Base-by-base conservation (phyloP, 441 rosid species). In the Cnidoscolus chayamansa region DNA sequence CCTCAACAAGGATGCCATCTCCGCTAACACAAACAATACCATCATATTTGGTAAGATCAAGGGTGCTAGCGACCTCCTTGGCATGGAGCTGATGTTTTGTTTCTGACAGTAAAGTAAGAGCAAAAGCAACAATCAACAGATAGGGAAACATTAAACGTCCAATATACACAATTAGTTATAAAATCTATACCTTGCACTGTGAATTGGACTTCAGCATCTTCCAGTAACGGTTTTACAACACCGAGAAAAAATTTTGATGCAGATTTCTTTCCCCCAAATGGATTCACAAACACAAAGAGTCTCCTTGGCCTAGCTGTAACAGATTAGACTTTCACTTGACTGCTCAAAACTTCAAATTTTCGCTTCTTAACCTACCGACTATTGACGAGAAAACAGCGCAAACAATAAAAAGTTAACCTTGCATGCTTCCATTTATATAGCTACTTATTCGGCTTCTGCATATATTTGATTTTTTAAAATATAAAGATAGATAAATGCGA, bases 11-110 rank as follows among this genome's bases (percentile, higher is more conserved):
- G 32, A 88, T 67, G 43, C 98, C 99, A 57, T 94, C 97, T 10
- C 98, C 98, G 15, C 98, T 94, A 58, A 92, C 94, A 78, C 98
- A 92, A 74, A 92, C 98, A 76, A 94, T 83, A 20, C 97, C 99
- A 74, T 92, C 97, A 31, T 86, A 92, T 65, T 76, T 79, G 0
- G 88, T 73, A 48, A 90, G 82, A 82, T 92, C 96, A 82, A 90
- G 58, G 6, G 80, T 66, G 51, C 40, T 81, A 67, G 81, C 86
- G 9, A 89, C 84, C 63, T 88, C 94, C 86, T 92, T 92, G 1
- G 99, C 98, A 74, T 94, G 97, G 70, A 92, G 84, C 79, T 83
- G 89, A 72, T 84, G 70, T 75, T 81, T 81, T 67, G 98, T 92
- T 80, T 92, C 97, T 90, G 88, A 76, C n/a, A 80, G 66, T 20